Percentiles rank a stretch among this genome's conserved stretches.
Conservation (phyloP, 1,284 basidiomycete genomes). For the Moniliella sp. region DNA sequence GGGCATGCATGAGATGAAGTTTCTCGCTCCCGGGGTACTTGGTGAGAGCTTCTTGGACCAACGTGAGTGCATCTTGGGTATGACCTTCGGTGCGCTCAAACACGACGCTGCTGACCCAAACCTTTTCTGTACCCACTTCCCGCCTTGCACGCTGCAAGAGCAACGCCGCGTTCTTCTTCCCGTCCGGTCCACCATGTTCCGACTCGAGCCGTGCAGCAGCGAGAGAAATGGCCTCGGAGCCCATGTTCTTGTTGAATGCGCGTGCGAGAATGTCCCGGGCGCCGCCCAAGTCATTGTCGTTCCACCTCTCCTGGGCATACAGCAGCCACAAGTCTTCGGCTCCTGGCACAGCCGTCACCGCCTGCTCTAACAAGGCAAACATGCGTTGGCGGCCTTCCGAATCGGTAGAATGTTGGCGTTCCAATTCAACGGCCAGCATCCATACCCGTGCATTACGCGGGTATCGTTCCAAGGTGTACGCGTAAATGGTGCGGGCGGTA, state of each 20-base stretch:
- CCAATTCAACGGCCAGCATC: constrained; percentile 71
- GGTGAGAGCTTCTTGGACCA: constrained; percentile 50
- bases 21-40: constrained; percentile 74
- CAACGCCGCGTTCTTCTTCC: constrained; percentile 61
- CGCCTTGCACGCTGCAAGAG: constrained; percentile 65
- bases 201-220: constrained; percentile 88
- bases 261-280: constrained; percentile 66
- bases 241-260: constrained; percentile 81
- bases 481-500: constrained; percentile 63
- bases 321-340: constrained; percentile 91
- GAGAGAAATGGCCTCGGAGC: constrained; percentile 88
- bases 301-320: constrained; percentile 85
- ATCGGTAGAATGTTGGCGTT: constrained; percentile 68
- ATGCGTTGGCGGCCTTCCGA: constrained; percentile 57
- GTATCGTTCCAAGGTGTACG: constrained; percentile 73
- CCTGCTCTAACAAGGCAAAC: constrained; percentile 57
- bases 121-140: constrained; percentile 71
- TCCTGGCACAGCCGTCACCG: constrained; percentile 70
- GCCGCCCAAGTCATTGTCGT: constrained; percentile 54
- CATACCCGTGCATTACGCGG: constrained; percentile 63
- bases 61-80: constrained; percentile 50
- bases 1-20: constrained; percentile 85
- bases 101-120: constrained; percentile 93
- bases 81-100: constrained; percentile 74
- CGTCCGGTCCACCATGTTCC: constrained; percentile 75